Evolutionary conservation across 2,329 filamentous ascomycete species (phyloP), one percentile per base, ranked within the genome.

Genomic region (Aspergillus sp.): DNA sequence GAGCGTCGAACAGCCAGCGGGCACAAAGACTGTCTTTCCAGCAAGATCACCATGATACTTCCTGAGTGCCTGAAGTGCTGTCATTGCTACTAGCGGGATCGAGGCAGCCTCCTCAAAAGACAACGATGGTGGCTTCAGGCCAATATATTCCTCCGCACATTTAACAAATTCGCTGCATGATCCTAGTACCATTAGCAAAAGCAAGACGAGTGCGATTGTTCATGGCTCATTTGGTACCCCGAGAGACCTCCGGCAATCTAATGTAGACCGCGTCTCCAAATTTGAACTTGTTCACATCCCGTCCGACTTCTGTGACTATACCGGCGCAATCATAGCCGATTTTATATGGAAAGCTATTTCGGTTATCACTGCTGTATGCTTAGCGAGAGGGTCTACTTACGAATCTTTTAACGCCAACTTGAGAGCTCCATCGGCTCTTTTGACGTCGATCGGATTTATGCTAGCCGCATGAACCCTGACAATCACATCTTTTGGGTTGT

Each of bases 1-100:
- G 35, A n/a, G 7, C 12, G 7, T 33, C 58, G 44, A 56, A 63
- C 59, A 65, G 0, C 70, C 77, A 2, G 65, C 77, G 0, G 74
- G 68, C 5, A 80, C 65, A 48, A 75, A 76, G 1, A 76, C 74
- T 1, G 74, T 77, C 60, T 74, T 76, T 6, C 74, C 75, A 19
- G 68, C 59, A 0, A 80, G 67, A 12, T 66, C 68, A n/a, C 70
- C 70, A 30, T 74, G 50, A 0, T 68, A 75, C 2, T 60, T 63
- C 33, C 60, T 62, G 36, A 78, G 62, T 27, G 60, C 56, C 54
- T 79, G 75, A 26, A 70, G 59, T 0, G 73, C 69, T 2, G 73
- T 75, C n/a, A 72, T 55, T 1, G 63, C 62, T 3, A 65, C 58
- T 7, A 67, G 61, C 2, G 68, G 71, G 19, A 74, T 62, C 0